Conservation (phyloP, 1,284 basidiomycete species). For the Porogramme epimiltina region DNA sequence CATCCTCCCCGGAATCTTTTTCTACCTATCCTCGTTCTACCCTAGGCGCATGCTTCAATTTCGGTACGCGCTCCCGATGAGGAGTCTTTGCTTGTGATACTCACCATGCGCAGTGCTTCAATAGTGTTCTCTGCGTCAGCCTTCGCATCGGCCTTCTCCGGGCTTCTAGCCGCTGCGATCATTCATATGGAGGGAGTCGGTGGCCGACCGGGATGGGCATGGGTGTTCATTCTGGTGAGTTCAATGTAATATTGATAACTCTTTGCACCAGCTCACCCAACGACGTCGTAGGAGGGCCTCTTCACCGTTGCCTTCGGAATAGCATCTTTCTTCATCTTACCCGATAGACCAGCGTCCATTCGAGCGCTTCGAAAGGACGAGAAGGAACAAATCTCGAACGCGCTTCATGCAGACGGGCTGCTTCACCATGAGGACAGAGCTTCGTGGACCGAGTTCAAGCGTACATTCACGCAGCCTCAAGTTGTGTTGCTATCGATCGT, state of each 20-base stretch:
- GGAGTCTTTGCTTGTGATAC: neutral
- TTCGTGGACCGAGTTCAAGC: neutral
- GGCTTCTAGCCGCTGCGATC: constrained; percentile 60
- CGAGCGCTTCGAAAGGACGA: constrained; percentile 34
- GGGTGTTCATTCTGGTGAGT: constrained; percentile 62
- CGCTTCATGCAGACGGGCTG: constrained; percentile 30
- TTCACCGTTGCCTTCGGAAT: constrained; percentile 41
- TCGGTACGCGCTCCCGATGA: constrained; percentile 36
- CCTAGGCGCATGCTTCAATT: constrained; percentile 56
- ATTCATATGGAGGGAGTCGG: constrained; percentile 52
- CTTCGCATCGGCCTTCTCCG: constrained; percentile 61
- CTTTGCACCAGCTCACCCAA: too few relatives aligned
- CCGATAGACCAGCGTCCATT: constrained; percentile 37
- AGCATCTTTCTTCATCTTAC: constrained; percentile 39
- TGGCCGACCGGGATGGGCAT: constrained; percentile 53
- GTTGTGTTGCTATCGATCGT: neutral
- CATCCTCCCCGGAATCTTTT: constrained; percentile 54
- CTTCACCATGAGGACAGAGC: neutral
- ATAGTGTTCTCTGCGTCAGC: constrained; percentile 58
- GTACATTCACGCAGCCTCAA: neutral
- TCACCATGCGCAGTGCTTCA: constrained; percentile 42
- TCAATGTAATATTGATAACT: constrained; percentile 20
- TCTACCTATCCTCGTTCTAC: constrained; percentile 65
- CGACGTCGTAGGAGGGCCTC: constrained; percentile 38
- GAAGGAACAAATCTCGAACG: constrained; percentile 31